Evolutionary conservation across 73 alveolate genomes (phyloP), one percentile per base, ranked within the genome.

Genomic region (Symbiodinium natans): DNA sequence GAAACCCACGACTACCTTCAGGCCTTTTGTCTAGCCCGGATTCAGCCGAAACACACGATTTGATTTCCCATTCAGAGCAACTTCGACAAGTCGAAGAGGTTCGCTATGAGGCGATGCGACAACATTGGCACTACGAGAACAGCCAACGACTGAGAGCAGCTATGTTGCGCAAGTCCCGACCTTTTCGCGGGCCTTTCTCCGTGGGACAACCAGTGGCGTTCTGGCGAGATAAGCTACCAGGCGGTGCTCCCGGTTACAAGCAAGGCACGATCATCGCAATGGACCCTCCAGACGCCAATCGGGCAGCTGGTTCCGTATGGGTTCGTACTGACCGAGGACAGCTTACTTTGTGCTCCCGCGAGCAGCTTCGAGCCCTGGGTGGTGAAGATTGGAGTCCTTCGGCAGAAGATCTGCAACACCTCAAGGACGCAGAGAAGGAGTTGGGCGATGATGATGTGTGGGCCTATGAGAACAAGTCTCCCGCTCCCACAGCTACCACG

Each of bases 231-330:
- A 0, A 82, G 6, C 82, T 80, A 3, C 82, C 42, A 21, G 93
- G 93, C 56, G 46, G 56, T 29, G 31, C 3, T 5, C 82, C 5
- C 5, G 94, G 94, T 29, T 86, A 86, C 63, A n/a, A 83, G 1
- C 94, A 86, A 9, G 94, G 94, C 29, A 10, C 54, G 43, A 86
- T 86, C 68, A 38, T 86, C 42, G 94, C 68, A 9, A 39, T 56
- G 15, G 94, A 86, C 41, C 19, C 19, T 11, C 56, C 56, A 5
- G 11, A 43, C 56, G 56, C 19, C 56, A 43, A 43, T 11, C 56
- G 5, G 5, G n/a, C n/a, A n/a, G 33, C 59, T 0, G 93, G 93
- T 1, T 33, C 59, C 2, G 82, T 85, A 2, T 86, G 94, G 94
- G 31, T 86, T 2, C 54, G 94, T 3, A 56, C 34, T 75, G 27